Evolutionary conservation across 2,329 filamentous ascomycete species (phyloP).

Genomic region (Huntiella moniliformis): DNA sequence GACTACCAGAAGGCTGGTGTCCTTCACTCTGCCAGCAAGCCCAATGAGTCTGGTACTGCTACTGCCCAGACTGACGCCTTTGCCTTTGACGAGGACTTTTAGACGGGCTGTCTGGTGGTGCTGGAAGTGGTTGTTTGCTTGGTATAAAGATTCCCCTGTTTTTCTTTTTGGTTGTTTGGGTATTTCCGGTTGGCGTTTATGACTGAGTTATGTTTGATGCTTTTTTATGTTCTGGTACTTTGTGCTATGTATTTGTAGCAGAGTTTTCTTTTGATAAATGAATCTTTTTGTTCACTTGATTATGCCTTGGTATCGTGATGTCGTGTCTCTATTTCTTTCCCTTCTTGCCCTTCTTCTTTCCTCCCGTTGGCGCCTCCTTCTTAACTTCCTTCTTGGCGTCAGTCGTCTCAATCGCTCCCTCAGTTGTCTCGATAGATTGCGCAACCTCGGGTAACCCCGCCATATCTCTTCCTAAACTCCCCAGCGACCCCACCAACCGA

Average conservation of each 20-base stretch:
- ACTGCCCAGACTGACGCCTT: conserved; percentile 57
- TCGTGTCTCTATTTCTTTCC: conserved; percentile 39
- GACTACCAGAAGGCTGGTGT: conserved; percentile 99
- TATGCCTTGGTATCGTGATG: conserved; percentile 1
- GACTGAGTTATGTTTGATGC: conserved; percentile 4
- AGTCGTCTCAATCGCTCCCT: conserved; percentile 20
- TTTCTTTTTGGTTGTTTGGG: conserved; percentile 5
- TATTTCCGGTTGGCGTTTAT: conserved; percentile 15
- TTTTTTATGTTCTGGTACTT: conserved; percentile 6
- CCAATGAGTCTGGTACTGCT: conserved; percentile 23
- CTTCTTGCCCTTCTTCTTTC: conserved; percentile 56
- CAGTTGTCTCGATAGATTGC: conserved; percentile 16
- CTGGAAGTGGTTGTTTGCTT: not conserved
- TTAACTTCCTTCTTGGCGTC: conserved; percentile 16
- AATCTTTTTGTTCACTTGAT: not conserved
- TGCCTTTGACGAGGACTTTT: conserved; percentile 93
- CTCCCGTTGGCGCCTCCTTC: conserved; percentile 19
- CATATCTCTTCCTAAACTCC: conserved; percentile 53
- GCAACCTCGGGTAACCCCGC: conserved; percentile 32
- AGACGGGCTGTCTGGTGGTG: conserved; percentile 24
- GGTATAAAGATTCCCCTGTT: conserved; percentile 8
- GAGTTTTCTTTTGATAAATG: not conserved
- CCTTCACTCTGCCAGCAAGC: conserved; percentile 78
- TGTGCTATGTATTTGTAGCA: conserved; percentile 3
- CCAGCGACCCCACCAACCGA: conserved; percentile 58